These are phyloP conservation scores for Fomitopsis palustris DNA, from an alignment of 1,284 basidiomycete species.

Conservation along the genomic window DNA sequence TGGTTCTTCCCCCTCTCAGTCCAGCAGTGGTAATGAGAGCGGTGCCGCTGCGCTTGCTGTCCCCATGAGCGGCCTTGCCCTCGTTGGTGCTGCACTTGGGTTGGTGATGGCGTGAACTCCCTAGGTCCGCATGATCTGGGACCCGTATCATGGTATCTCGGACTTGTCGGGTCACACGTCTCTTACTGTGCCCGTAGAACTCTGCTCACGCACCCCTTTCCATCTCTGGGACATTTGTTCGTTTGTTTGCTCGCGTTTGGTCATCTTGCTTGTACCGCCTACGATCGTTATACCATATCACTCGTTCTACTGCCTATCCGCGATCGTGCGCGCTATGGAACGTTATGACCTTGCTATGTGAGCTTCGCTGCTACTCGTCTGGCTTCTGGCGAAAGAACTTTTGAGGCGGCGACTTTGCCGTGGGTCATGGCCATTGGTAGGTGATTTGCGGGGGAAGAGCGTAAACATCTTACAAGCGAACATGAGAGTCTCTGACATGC, in stretches of 20 bases:
- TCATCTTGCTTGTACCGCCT: background rate
- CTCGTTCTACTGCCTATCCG: background rate
- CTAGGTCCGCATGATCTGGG: constrained; percentile 3
- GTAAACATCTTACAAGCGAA: background rate
- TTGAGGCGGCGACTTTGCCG: too few species aligned
- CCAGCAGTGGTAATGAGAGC: constrained; percentile 11
- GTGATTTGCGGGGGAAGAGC: too few species aligned
- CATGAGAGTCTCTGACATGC: background rate
- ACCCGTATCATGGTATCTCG: background rate
- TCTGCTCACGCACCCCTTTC: background rate
- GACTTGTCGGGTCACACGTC: background rate
- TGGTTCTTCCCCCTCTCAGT: constrained; percentile 18
- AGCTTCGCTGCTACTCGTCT: too few species aligned
- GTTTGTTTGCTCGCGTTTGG: background rate
- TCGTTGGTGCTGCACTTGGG: constrained; percentile 25
- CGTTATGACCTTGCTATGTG: too few species aligned
- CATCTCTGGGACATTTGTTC: background rate
- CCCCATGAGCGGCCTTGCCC: constrained; percentile 23
- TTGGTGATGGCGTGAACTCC: constrained; percentile 15
- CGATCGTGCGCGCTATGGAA: too few species aligned
- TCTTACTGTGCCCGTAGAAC: background rate
- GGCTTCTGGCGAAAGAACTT: too few species aligned
- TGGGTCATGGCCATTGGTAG: too few species aligned
- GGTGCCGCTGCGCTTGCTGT: constrained; percentile 19
- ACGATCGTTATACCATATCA: constrained; percentile 2